Base-by-base conservation (phyloP, 2,329 filamentous ascomycete genomes). In the Camptophora hylomeconis region DNA sequence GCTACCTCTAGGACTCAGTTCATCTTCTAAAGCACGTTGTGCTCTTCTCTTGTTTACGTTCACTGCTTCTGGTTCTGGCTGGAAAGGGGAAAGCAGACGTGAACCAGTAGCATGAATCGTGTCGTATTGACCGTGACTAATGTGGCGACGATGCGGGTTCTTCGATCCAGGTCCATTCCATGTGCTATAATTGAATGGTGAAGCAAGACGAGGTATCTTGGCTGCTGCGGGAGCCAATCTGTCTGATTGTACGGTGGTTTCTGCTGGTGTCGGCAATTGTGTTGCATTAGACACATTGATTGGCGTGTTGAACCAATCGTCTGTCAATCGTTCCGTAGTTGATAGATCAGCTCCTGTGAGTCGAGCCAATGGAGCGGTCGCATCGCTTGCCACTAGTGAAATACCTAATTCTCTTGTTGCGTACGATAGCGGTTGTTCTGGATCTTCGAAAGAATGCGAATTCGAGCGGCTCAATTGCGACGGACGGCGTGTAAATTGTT, bases 21-120 rank as follows among this genome's bases (percentile, higher is more conserved):
- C 56, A 15, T 71, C 63, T 33, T 70, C 64, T 24, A 69, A 50
- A 35, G 63, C 63, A 33, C 64, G 60, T 21, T 65, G 58, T 35
- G 70, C 69, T 31, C 71, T 66, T 33, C 71, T 65, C 47, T 74
- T 72, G 42, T 69, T 60, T 2, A 61, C 58, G 26, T 63, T 64
- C 6, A 37, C 27, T 17, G 64, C 58, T n/a, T 45, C 41, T 3
- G 67, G 59, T 32, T 71, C 64, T 35, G 72, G 52, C 35, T 67
- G 64, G 23, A 72, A 60, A 10, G 70, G 69, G 3, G 70, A 68
- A 30, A 56, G 53, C 14, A 61, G 35, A 29, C 56, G 51, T 18
- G 52, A 52, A 16, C 54, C 56, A 9, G 57, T 54, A 7, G 54
- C 53, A 44, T 61, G 58, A 6, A 63, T 51, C 2, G 60, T 63